Evolutionary conservation across 192 early-diverging fungal genomes (phyloP).

Genomic region (Coemansia erecta): DNA sequence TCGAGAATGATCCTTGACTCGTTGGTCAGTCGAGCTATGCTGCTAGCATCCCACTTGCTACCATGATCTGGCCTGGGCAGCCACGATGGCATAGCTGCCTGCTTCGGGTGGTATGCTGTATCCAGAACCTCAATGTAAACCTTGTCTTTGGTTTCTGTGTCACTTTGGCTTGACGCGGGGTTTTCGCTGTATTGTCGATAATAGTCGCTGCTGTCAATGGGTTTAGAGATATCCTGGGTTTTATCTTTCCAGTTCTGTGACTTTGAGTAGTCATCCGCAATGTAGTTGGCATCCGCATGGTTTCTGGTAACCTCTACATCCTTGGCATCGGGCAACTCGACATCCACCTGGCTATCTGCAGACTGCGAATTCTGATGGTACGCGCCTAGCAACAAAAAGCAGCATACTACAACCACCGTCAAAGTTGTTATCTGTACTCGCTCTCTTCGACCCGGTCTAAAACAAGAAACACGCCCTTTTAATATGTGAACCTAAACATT

Average conservation of each 20-base stretch:
- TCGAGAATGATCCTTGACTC: constrained; percentile 28
- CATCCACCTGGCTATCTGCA: neutral
- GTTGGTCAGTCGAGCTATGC: constrained; percentile 12
- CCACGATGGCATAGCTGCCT: constrained; percentile 39
- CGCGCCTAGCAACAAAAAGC: constrained; percentile 4
- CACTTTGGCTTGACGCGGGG: neutral
- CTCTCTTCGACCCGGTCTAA: constrained; percentile 10
- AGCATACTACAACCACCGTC: constrained; percentile 1
- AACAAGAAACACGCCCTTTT: neutral
- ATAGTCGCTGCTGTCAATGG: neutral
- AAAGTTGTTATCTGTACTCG: constrained; percentile 2
- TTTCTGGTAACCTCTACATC: neutral
- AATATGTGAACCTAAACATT: neutral
- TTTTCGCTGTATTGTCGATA: neutral
- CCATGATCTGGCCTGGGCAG: constrained; percentile 17
- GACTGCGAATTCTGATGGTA: constrained; percentile 1
- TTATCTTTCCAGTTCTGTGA: too few relatives aligned
- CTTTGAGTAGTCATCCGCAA: neutral
- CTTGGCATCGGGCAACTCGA: neutral
- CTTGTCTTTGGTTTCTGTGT: neutral
- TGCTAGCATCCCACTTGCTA: neutral
- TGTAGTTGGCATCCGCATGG: neutral
- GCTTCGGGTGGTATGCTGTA: constrained; percentile 25
- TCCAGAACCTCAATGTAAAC: constrained; percentile 40
- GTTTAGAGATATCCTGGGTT: too few relatives aligned